Evolutionary conservation across 805 yeast genomes (phyloP).

Genomic region (Candida glaebosa): DNA sequence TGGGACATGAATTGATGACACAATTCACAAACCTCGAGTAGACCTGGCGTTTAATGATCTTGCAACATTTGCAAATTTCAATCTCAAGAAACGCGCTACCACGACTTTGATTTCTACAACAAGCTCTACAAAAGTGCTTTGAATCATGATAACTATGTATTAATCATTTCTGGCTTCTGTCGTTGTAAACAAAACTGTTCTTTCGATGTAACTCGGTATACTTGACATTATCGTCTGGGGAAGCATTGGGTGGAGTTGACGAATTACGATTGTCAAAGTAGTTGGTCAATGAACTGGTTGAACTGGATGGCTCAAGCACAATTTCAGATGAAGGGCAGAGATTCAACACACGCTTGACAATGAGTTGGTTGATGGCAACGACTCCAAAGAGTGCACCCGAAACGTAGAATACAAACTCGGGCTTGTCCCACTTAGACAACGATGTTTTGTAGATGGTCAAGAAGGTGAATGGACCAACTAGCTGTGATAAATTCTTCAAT

Average conservation of each 20-base stretch:
- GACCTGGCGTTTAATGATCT: too few relatives aligned
- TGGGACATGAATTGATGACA: neutral
- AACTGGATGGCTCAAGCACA: constrained; percentile 12
- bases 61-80: neutral
- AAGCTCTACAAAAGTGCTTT: too few relatives aligned
- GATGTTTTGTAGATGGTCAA: constrained; percentile 44
- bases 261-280: neutral
- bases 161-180: constrained; percentile 8
- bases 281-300: constrained; percentile 10
- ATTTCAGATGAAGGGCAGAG: constrained; percentile 12
- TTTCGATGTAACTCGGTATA: constrained; percentile 15
- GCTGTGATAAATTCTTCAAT: constrained; percentile 46
- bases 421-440: constrained; percentile 22
- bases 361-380: constrained; percentile 10
- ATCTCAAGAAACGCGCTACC: neutral
- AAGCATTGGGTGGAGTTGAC: neutral
- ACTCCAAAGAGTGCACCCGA: constrained; percentile 12
- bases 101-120: neutral
- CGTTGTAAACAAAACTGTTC: constrained; percentile 14
- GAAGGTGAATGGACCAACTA: constrained; percentile 48
- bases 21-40: neutral
- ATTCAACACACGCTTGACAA: constrained; percentile 16
- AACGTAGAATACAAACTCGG: constrained; percentile 26
- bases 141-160: too few relatives aligned
- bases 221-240: constrained; percentile 5